Evolutionary conservation across 306 rosid species (phyloP), one percentile per base, ranked within the genome.

Genomic region (Macrotyloma uniflorum): DNA sequence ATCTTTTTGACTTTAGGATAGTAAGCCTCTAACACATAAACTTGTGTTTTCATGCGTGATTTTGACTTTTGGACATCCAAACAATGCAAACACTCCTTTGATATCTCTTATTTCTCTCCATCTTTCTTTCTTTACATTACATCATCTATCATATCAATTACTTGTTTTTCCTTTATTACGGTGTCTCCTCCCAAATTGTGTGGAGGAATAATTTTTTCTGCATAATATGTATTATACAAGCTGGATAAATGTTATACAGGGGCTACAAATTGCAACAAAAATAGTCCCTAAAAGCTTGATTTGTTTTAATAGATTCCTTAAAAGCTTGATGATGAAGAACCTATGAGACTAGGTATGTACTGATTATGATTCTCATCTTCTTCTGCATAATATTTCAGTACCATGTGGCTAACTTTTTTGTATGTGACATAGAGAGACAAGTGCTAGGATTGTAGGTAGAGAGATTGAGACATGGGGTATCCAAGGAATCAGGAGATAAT

Each of bases 341-440:
- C 18, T 57, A 24, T n/a, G 36, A 26, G 36, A 58, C 36, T 23
- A 55, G 6, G n/a, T 11, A 57, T 35, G 16, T 5, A 10, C 62
- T 1, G 7, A 57, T 57, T 57, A 58, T 58, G 65, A 58, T 58
- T 24, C 38, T 20, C 38, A 14, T 26, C 10, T 58, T 58, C 28
- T 23, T 58, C 65, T 26, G 13, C 64, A 13, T 26, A 24, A 4
- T 22, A 33, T 55, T 23, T 50, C 24, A 46, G 2, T 53, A 8
- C 5, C 59, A 55, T 55, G 38, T 57, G 64, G 9, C 19, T 26
- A 57, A 28, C 10, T 14, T 28, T 26, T 78, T 67, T 74, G 20
- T 58, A 61, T 33, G 43, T 65, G 59, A 28, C 74, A 46, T 76
- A 74, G 70, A 90, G 93, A 90, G 81, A 93, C 97, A 0, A 86